A percentile compares a stretch with the other conserved stretches of the same genome.
Evolutionary conservation across 1,139 yeast genomes (phyloP).

Genomic region (Yamadazyma friedrichii): DNA sequence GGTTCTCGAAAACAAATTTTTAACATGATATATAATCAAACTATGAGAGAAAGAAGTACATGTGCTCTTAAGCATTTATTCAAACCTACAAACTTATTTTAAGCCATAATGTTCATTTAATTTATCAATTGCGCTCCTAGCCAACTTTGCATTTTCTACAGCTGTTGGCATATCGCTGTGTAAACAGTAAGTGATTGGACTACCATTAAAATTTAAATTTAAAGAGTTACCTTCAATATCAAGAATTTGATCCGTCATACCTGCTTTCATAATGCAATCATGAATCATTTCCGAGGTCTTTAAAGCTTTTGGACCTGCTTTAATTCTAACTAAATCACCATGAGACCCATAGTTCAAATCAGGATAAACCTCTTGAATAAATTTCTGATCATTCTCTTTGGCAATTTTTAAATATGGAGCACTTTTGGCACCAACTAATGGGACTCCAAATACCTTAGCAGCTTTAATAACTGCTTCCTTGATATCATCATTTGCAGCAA

Average conservation of each 20-base stretch:
- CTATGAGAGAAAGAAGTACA: too few species aligned
- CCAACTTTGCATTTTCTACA: conserved; percentile 26
- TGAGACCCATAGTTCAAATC: conserved; percentile 32
- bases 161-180: conserved; percentile 41
- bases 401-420: conserved; percentile 69
- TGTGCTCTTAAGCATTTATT: too few species aligned
- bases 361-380: conserved; percentile 36
- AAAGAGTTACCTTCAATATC: conserved; percentile 21
- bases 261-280: conserved; percentile 24
- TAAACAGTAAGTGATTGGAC: conserved; percentile 31
- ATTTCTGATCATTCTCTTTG: conserved; percentile 52
- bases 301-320: conserved; percentile 19
- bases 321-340: conserved; percentile 25
- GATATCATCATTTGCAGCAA: conserved; percentile 30
- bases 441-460: conserved; percentile 41
- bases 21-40: too few species aligned
- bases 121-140: conserved; percentile 31
- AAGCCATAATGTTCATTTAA: conserved; percentile 17
- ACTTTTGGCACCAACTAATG: conserved; percentile 80
- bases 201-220: conserved; percentile 22
- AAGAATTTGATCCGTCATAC: conserved; percentile 17
- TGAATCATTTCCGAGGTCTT: conserved; percentile 30
- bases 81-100: not conserved
- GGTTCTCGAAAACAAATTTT: too few species aligned
- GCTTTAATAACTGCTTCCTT: conserved; percentile 34